Base-by-base conservation (phyloP, 352 stramenopile genomes). In the Phytophthora europaea region DNA sequence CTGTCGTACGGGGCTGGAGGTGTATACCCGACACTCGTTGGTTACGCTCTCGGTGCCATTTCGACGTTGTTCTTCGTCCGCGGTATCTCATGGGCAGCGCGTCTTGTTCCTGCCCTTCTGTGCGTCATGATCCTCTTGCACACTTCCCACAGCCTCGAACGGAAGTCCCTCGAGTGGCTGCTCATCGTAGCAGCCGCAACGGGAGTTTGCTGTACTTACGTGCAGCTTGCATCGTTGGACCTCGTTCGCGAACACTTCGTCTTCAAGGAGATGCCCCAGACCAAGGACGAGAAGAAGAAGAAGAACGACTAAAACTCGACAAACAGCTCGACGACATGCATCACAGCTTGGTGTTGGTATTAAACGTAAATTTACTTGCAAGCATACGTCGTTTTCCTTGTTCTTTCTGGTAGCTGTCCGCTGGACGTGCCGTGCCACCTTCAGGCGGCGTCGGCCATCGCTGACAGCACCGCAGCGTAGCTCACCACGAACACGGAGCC, bases 1-100 rank as follows among this genome's bases (percentile, higher is more conserved):
- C 67, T 81, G 9, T 91, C 87, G 23, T 91, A 83, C 64, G 78
- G 87, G 54, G 80, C 82, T 33, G 84, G 84, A 3, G 82, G 84
- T 28, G 59, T 92, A 31, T 90, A 88, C 60, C 83, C 83, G 47
- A 90, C 84, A 34, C 52, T 94, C 1, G 38, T 89, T 20, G 87
- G 81, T 36, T 94, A 92, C 31, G 69, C 60, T 10, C 75, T 91
- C 7, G 84, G 84, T 10, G 72, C 82, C 3, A 72, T 89, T 52
- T 72, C 81, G 9, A 74, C 70, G 10, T 22, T 85, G 6, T 83
- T 83, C 40, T 62, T 91, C 43, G 34, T 72, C n/a, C 72, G 68
- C 10, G 57, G 58, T 23, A 48, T n/a, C 0, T 71, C 62, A 2
- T 77, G 64, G 75, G 5, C 67, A 16, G 20, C 67, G 9, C 65